Evolutionary conservation across 2,329 filamentous ascomycete species (phyloP), one percentile per base, ranked within the genome.

Genomic region (Curvularia verruculosa): DNA sequence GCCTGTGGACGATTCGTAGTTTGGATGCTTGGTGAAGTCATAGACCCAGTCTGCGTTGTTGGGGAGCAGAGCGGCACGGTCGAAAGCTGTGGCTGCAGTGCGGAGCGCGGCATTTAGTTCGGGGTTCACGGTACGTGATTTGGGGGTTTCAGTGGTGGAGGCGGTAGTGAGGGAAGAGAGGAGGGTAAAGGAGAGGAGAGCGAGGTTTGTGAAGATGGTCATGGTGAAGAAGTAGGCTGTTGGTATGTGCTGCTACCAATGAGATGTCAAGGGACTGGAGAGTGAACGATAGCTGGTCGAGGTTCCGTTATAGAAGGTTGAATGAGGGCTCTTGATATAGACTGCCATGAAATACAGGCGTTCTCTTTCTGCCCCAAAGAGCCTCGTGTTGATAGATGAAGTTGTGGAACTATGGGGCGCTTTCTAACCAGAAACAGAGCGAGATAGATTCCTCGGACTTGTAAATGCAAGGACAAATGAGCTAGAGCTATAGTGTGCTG

Each of bases 31-130:
- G 26, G 76, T 55, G 70, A 83, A 84, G 71, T 84, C 80, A 66
- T 82, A 84, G 40, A 74, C 66, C 81, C 81, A 84, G 63, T 79
- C 78, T 15, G 70, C 69, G 58, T 80, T 70, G 15, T 69, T 68
- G 15, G 74, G 58, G 8, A 83, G 76, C 1, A 81, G 69, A 1
- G 66, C 67, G 21, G 79, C 71, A 31, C 79, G 76, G 57, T 83
- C 81, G 13, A 80, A 77, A 41, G 79, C 77, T 24, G 81, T 82
- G 29, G 80, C 73, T 40, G 79, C 76, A 29, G 59, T 61, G 34
- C 66, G 69, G 47, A 75, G 67, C n/a, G 58, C 47, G 19, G 77
- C 73, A 47, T 78, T 77, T 19, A 79, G 69, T 8, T 71, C 69
- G 18, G 79, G 74, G 58, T 81, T 70, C 56, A 77, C 65, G 26